A percentile compares a stretch with the other conserved stretches of the same genome.
Evolutionary conservation across 2,329 filamentous ascomycete genomes (phyloP).

Genomic region (Penicillium decumbens): DNA sequence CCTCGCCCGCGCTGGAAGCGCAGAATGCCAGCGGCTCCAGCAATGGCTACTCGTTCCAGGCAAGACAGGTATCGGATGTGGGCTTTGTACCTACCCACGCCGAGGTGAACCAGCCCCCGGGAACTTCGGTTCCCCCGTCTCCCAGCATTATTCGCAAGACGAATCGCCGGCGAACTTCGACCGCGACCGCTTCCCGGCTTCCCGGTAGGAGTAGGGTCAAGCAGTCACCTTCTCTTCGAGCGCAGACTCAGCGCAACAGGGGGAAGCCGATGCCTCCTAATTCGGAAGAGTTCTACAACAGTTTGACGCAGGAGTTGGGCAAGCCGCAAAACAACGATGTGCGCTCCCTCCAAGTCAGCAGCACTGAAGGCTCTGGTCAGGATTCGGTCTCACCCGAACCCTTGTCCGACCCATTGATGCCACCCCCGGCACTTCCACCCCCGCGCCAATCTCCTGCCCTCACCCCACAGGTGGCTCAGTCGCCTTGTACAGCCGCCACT

Average conservation of each 20-base stretch:
- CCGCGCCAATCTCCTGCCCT: slow-evolving; percentile 41
- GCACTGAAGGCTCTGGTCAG: slow-evolving; percentile 44
- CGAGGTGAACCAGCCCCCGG: slow-evolving; percentile 36
- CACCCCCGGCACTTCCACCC: slow-evolving; percentile 45
- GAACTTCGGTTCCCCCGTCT: slow-evolving; percentile 24
- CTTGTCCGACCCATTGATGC: slow-evolving; percentile 49
- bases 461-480: slow-evolving; percentile 28
- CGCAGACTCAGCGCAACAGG: slow-evolving; percentile 35
- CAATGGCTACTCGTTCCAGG: slow-evolving; percentile 35
- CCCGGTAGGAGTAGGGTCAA: slow-evolving; percentile 37
- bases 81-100: slow-evolving; percentile 41
- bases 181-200: slow-evolving; percentile 30
- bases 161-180: slow-evolving; percentile 37
- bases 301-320: slow-evolving; percentile 35
- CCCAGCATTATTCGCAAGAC: slow-evolving; percentile 34
- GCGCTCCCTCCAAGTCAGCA: slow-evolving; percentile 33
- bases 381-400: slow-evolving; percentile 49
- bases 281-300: slow-evolving; percentile 33
- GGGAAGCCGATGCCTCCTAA: slow-evolving; percentile 30
- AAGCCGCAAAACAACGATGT: slow-evolving; percentile 25
- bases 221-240: slow-evolving; percentile 44
- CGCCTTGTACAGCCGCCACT: slow-evolving; percentile 62
- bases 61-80: slow-evolving; percentile 36
- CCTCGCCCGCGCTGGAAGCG: slow-evolving; percentile 49
- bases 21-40: slow-evolving; percentile 34